A percentile compares a stretch with the other conserved stretches of the same genome.
These are phyloP conservation scores for Medicago arabica DNA, from an alignment of 306 rosid species.

Conservation along the genomic window DNA sequence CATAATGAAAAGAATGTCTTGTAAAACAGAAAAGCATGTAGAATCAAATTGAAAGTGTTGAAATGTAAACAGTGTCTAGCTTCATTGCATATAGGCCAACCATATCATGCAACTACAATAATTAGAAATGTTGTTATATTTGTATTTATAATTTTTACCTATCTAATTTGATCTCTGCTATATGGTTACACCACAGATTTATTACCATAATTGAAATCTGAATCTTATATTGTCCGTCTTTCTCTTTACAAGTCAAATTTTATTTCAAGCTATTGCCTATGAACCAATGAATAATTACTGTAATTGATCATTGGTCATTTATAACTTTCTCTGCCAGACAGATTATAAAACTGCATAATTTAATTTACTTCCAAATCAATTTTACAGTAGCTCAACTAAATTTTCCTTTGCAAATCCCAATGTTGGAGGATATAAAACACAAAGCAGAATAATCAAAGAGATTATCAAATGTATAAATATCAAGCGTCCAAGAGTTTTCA, in stretches of 20 bases:
- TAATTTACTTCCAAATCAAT: not conserved
- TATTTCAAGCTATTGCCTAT: not conserved
- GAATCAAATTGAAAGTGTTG: not conserved
- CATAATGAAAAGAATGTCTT: slow-evolving; percentile 6
- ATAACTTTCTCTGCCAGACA: not conserved
- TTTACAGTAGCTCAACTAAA: not conserved
- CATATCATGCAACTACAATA: not conserved
- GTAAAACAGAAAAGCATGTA: slow-evolving; percentile 1
- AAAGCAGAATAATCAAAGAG: slow-evolving; percentile 25
- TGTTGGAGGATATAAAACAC: not conserved
- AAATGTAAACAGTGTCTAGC: not conserved
- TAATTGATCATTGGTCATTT: not conserved
- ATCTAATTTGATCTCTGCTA: not conserved
- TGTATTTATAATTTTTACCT: not conserved
- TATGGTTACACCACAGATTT: slow-evolving; percentile 7
- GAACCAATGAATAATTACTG: not conserved
- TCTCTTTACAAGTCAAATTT: not conserved
- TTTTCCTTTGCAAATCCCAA: not conserved
- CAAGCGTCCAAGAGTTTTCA: slow-evolving; percentile 32
- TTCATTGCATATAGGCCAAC: not conserved
- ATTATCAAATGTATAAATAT: not conserved
- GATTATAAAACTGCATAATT: not conserved
- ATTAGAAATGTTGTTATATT: not conserved
- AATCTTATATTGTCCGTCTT: not conserved
- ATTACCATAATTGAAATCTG: too few relatives aligned